Base-by-base conservation (phyloP, 768 basidiomycete species). In the Gyrodon lividus region DNA sequence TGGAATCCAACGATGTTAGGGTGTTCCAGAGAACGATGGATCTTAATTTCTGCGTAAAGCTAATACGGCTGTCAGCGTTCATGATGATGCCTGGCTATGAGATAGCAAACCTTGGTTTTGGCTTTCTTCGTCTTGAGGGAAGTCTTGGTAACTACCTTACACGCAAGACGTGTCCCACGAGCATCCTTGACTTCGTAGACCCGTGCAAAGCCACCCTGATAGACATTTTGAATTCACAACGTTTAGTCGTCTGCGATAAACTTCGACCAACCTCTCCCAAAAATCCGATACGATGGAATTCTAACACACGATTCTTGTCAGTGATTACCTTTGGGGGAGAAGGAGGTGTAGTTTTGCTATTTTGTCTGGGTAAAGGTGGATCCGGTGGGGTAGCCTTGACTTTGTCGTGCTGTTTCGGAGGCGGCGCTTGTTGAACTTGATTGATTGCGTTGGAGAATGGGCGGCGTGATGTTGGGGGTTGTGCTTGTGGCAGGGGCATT, bases 41-140 rank as follows among this genome's bases (percentile, higher is more conserved):
- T 92, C 77, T 96, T 97, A 63, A 99, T 99, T 77, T 99, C 96
- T 54, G 96, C 95, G 64, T 94, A 99, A 41, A 99, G 82, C 96
- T 98, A 50, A 30, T 5, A 35, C 26, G 22, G 22, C 43, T 14
- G 43, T 63, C 5, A 62, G 45, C 23, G 33, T 43, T 38, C 31
- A 20, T 19, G 2, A 6, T 13, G 10, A 41, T 38, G 24, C 49
- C 4, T 17, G 20, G 34, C 23, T 9, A 17, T 26, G 7, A 8
- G 7, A 10, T 12, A 24, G 50, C 77, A 46, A 43, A 92, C 95
- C 82, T 98, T 98, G 16, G 93, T 95, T 72, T 96, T 96, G 20
- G 92, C 94, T 70, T 98, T 98, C 74, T 92, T 96, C 16, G 92
- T 92, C 74, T 90, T 89, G 59, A 99, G 79, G 26, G 90, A 92